Percentiles rank a stretch among this genome's conserved stretches.
phyloP scores from a whole-genome alignment of 177 flowering plant genomes.

The Vitis hybrid region DNA sequence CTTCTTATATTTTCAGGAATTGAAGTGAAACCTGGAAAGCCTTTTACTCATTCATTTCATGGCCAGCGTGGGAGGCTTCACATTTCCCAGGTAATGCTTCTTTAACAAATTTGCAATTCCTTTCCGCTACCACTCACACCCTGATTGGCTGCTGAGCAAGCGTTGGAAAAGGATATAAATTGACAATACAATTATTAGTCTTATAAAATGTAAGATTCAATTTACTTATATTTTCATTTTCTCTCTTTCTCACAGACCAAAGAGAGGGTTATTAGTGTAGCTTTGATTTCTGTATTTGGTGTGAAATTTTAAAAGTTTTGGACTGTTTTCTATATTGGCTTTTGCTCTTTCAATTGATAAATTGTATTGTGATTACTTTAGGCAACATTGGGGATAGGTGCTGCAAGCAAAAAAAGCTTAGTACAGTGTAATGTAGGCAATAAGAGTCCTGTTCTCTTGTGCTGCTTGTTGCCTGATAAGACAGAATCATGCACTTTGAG shows the following conservation, averaged over 20 bases:
- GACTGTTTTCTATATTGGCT: background rate
- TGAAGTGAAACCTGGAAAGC: constrained; percentile 45
- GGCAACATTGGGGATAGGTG: constrained; percentile 57
- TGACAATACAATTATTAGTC: too few relatives aligned
- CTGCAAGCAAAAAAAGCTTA: constrained; percentile 28
- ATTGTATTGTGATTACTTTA: constrained; percentile 9
- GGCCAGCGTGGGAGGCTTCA: constrained; percentile 29
- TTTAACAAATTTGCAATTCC: background rate
- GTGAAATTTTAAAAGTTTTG: background rate
- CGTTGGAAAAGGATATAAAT: too few relatives aligned
- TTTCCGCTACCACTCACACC: too few relatives aligned
- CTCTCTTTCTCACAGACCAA: too few relatives aligned
- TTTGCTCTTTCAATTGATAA: background rate
- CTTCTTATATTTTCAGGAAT: constrained; percentile 18
- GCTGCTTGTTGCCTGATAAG: constrained; percentile 46
- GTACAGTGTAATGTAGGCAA: constrained; percentile 68
- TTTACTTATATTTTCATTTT: too few relatives aligned
- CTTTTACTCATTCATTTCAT: constrained; percentile 23
- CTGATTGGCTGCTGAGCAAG: too few relatives aligned
- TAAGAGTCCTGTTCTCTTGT: constrained; percentile 46
- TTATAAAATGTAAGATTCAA: too few relatives aligned
- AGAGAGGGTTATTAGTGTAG: too few relatives aligned
- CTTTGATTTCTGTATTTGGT: background rate
- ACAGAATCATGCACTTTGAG: constrained; percentile 41
- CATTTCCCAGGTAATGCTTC: constrained; percentile 28